These are phyloP conservation scores for Hydnum rufescens DNA, from an alignment of 768 basidiomycete species.

Conservation along the genomic window DNA sequence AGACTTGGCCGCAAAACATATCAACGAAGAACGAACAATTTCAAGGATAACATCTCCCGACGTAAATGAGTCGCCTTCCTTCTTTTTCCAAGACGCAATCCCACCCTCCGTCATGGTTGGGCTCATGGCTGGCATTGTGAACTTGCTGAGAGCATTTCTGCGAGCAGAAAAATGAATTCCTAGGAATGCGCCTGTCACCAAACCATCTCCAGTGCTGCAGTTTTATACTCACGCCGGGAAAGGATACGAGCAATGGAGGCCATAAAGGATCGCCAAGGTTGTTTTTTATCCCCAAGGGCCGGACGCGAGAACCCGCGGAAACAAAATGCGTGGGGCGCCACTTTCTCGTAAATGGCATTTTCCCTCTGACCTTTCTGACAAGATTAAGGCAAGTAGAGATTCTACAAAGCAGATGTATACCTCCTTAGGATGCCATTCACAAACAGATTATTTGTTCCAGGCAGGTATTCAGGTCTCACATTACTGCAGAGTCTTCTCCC, in stretches of 20 bases:
- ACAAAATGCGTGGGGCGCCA: too few relatives aligned
- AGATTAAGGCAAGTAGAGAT: too few relatives aligned
- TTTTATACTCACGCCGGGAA: neutral
- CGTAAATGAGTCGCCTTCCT: conserved; percentile 78
- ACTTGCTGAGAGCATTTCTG: conserved; percentile 61
- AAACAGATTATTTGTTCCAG: too few relatives aligned
- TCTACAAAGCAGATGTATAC: too few relatives aligned
- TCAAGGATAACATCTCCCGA: conserved; percentile 91
- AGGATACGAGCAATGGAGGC: conserved; percentile 1
- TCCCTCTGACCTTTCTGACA: too few relatives aligned
- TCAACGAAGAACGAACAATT: conserved; percentile 38
- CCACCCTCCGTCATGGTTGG: conserved; percentile 99
- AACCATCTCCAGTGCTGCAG: neutral
- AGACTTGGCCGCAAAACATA: neutral
- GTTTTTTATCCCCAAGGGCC: neutral
- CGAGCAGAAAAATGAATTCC: conserved; percentile 70
- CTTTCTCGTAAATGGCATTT: too few relatives aligned
- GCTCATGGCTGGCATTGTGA: conserved; percentile 97
- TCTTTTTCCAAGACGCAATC: conserved; percentile 93
- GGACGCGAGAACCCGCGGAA: too few relatives aligned
- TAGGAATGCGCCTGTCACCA: conserved; percentile 16
- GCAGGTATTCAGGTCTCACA: too few relatives aligned
- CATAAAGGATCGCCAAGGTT: neutral
- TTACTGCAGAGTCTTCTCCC: too few relatives aligned
- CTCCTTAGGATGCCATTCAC: too few relatives aligned